phyloP scores from a whole-genome alignment of 2,329 filamentous ascomycete species.

The Aspergillus texensis region DNA sequence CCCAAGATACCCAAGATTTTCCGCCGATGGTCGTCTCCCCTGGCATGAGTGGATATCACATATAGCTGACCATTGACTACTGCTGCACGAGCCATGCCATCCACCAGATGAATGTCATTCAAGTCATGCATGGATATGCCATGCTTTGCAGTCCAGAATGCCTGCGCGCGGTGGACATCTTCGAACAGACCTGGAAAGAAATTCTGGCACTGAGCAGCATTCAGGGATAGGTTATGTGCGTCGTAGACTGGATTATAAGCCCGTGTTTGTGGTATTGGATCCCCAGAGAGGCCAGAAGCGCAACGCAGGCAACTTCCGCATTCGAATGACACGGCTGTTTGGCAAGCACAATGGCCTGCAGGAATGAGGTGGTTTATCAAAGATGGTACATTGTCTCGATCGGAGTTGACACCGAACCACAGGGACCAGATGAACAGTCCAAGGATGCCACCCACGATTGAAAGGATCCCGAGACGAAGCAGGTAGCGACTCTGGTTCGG shows the following conservation, averaged over 20 bases:
- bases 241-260: slow-evolving; percentile 27
- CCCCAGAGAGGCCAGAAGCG: neutral
- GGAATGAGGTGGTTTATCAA: slow-evolving; percentile 30
- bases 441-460: neutral
- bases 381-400: slow-evolving; percentile 25
- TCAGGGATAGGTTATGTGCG: slow-evolving; percentile 24
- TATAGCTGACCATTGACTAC: slow-evolving; percentile 31
- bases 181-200: slow-evolving; percentile 33
- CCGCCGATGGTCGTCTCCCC: slow-evolving; percentile 27
- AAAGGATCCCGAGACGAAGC: neutral
- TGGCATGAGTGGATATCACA: slow-evolving; percentile 26
- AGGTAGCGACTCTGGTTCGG: neutral
- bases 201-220: slow-evolving; percentile 22
- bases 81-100: slow-evolving; percentile 30
- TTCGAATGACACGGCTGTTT: slow-evolving; percentile 24
- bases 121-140: slow-evolving; percentile 22
- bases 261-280: slow-evolving; percentile 8
- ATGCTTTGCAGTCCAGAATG: slow-evolving; percentile 20
- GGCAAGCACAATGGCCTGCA: slow-evolving; percentile 28
- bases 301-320: slow-evolving; percentile 22
- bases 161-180: slow-evolving; percentile 26
- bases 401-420: slow-evolving; percentile 27
- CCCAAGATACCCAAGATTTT: slow-evolving; percentile 41
- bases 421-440: slow-evolving; percentile 7
- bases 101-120: slow-evolving; percentile 23